Base-by-base conservation (phyloP, 805 yeast genomes). In the Kodamaea lidongshanica region DNA sequence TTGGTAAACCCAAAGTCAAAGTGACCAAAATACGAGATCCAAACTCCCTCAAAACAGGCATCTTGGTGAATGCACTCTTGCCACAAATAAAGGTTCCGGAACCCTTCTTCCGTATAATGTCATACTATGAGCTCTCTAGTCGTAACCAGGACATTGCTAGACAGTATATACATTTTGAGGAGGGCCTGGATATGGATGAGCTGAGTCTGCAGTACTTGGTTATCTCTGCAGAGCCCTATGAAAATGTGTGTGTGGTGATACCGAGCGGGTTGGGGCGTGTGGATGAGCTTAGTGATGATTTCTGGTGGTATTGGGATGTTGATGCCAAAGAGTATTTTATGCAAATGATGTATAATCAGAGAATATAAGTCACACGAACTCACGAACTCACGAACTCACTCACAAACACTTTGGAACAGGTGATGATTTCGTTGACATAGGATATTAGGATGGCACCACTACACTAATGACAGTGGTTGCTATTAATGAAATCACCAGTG, bases 201-300 rank as follows among this genome's bases (percentile, higher is more conserved):
- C 55, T 61, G 22, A 58, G 63, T 7, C 75, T 50, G 54, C 94
- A 82, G 54, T 88, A 78, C 50, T 45, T 92, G 40, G 77, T 88
- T 7, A 57, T 88, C 0, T 77, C 87, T n/a, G 92, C 80, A 3
- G 95, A 86, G 50, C 96, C 96, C 2, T 92, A 85, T 52, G 89
- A 86, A 38, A 85, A 79, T 35, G 64, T 86, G 7, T 82, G 80
- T 1, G 61, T 89, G 34, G 78, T 84, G 35, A 65, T 92, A 8
- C 94, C 94, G 1, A 65, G 74, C 10, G 73, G 75, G 14, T 61
- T 76, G 9, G 75, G 70, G 37, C 50, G 46, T 4, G 33, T 34
- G 15, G 44, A 35, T 3, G 50, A 44, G 13, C 51, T 53, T 50
- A 41, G 54, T 7, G 46, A 48, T 4, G 40, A 51, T 6, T 68